A percentile compares a stretch with the other conserved stretches of the same genome.
phyloP scores from a whole-genome alignment of 2,329 filamentous ascomycete species.

The Colletotrichum acutatum region DNA sequence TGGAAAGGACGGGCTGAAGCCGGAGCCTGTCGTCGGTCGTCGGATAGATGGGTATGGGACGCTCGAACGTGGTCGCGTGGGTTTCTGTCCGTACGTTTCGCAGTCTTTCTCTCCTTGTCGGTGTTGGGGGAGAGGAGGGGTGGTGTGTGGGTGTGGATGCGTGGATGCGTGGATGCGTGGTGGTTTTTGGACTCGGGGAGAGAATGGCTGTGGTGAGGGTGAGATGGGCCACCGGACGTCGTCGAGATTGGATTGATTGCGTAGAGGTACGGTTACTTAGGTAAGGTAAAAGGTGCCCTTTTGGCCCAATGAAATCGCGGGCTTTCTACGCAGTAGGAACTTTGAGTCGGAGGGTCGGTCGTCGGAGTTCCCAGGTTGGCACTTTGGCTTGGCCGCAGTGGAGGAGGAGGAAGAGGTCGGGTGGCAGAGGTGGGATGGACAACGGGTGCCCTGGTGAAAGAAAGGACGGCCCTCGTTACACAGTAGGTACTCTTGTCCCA shows the following conservation, averaged over 20 bases:
- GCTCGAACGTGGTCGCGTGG: constrained; percentile 2
- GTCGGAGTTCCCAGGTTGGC: background rate
- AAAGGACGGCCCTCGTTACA: background rate
- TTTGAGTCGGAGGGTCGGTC: background rate
- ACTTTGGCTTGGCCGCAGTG: background rate
- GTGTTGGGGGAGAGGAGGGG: background rate
- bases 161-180: background rate
- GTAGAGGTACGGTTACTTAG: constrained; percentile 20
- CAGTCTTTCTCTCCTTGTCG: background rate
- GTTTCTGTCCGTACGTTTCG: background rate
- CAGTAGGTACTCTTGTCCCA: too few relatives aligned
- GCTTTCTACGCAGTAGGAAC: background rate
- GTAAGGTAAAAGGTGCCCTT: constrained; percentile 14
- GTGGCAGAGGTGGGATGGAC: background rate
- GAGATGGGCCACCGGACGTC: constrained; percentile 18
- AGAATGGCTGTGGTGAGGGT: constrained; percentile 1
- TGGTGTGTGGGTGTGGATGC: too few relatives aligned
- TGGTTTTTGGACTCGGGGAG: background rate
- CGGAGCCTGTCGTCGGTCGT: constrained; percentile 17
- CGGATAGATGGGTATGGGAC: background rate
- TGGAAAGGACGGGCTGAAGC: constrained; percentile 14
- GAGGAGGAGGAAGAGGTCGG: background rate
- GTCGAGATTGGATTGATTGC: constrained; percentile 31
- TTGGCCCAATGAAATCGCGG: background rate
- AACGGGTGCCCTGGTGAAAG: background rate